Evolutionary conservation across 2,329 filamentous ascomycete species (phyloP).

Genomic region (Penicillium vulpinum): DNA sequence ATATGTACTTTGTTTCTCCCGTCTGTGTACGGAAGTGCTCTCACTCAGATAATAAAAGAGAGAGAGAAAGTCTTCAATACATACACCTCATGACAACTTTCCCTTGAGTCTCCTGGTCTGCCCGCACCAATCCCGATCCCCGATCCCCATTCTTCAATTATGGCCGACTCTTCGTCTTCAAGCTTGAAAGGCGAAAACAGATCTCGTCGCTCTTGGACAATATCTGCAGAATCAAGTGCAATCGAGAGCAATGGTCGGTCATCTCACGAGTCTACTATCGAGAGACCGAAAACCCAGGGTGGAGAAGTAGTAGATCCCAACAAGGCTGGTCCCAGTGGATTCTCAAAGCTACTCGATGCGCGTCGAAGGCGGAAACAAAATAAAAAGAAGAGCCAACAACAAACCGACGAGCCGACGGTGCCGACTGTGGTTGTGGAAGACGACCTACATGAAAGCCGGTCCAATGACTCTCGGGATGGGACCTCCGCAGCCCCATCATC

Average conservation of each 20-base stretch:
- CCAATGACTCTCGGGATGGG: constrained; percentile 29
- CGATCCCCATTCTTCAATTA: constrained; percentile 16
- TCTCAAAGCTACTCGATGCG: constrained; percentile 54
- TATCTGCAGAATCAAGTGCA: constrained; percentile 36
- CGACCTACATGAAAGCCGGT: constrained; percentile 23
- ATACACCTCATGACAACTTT: not conserved
- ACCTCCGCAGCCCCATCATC: constrained; percentile 25
- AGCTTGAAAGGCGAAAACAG: constrained; percentile 39
- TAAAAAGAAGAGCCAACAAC: constrained; percentile 27
- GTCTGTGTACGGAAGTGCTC: not conserved
- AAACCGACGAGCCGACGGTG: constrained; percentile 25
- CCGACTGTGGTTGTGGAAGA: constrained; percentile 24
- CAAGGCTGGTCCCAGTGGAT: constrained; percentile 45
- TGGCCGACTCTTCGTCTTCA: constrained; percentile 39
- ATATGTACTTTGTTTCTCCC: not conserved
- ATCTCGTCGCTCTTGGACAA: constrained; percentile 40
- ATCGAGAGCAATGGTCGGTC: constrained; percentile 37
- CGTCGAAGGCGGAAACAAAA: constrained; percentile 48
- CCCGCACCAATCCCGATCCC: not conserved
- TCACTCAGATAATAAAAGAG: not conserved
- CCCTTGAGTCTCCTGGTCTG: not conserved
- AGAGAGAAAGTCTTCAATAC: not conserved
- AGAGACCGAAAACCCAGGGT: constrained; percentile 41
- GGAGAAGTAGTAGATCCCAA: constrained; percentile 38
- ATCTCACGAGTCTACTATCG: constrained; percentile 41